Evolutionary conservation across 495 filamentous ascomycete genomes (phyloP), one percentile per base, ranked within the genome.

Genomic region (Daldinia caldariorum): DNA sequence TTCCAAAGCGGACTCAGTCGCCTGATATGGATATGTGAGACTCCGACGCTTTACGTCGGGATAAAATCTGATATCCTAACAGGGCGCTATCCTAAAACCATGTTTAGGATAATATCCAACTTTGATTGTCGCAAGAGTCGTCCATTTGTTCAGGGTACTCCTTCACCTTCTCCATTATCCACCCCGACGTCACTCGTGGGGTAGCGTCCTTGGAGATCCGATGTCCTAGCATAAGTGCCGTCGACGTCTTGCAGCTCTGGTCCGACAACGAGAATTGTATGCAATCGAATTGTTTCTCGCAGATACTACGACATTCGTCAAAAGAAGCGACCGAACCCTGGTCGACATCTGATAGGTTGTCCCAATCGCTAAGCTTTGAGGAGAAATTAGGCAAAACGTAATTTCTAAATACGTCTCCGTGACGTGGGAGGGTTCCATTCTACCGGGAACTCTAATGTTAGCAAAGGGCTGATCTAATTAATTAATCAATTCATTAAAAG

Each of bases 211-310:
- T 62, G 9, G 58, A 34, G 18, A 51, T 43, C 37, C 62, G 51
- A 39, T 63, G 72, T 14, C 75, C 75, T 4, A 77, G 58, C 16
- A 37, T 73, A 14, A 75, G 43, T 1, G 66, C 51, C 5, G 67
- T 77, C 6, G 81, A 80, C 10, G 78, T 78, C 69, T 77, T 63
- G 69, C 74, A 74, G 58, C 78, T 67, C 3, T 70, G 54, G 6
- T 76, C 70, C 5, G 76, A 69, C 49, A 80, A 79, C 0, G 81
- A 80, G 35, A 81, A 83, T 49, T 83, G 81, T 22, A 84, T 65
- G 61, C 83, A 84, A 10, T 78, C 77, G 0, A 68, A 39, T 16
- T 83, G 75, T 37, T 71, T 73, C n/a, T 70, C 68, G 32, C 83
- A 86, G 10, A 68, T 70, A 6, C 69, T 71, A n/a, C 75, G 76